Evolutionary conservation across 805 yeast genomes (phyloP).

Genomic region (Candida incommunis): DNA sequence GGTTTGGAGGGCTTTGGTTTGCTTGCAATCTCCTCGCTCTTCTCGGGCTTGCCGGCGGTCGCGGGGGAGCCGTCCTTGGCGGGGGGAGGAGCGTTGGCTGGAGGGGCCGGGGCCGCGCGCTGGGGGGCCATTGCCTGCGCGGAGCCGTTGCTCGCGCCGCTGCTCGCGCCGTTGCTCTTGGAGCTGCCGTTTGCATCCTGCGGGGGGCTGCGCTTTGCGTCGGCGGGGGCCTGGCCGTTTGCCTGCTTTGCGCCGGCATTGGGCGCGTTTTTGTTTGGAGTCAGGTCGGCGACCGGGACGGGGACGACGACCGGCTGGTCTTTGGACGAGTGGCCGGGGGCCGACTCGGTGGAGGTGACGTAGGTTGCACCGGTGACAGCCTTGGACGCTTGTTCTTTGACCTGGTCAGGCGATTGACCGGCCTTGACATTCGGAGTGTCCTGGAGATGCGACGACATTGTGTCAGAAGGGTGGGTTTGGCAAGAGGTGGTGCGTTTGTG

Average conservation of each 20-base stretch:
- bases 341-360: constrained; percentile 14
- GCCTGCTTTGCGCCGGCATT: constrained; percentile 12
- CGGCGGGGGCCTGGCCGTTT: neutral
- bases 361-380: constrained; percentile 11
- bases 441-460: neutral
- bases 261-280: constrained; percentile 13
- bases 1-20: constrained; percentile 17
- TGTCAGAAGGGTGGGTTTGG: neutral
- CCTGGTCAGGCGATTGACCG: constrained; percentile 1
- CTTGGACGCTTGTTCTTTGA: constrained; percentile 3
- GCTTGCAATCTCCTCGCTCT: constrained; percentile 8
- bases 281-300: constrained; percentile 15
- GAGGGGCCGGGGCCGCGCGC: constrained; percentile 1
- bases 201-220: neutral
- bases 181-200: neutral
- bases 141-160: neutral
- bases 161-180: neutral
- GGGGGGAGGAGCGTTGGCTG: neutral
- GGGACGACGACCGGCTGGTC: constrained; percentile 18
- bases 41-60: constrained; percentile 4
- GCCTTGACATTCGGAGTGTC: neutral
- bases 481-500: too few relatives aligned
- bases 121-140: neutral
- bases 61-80: neutral
- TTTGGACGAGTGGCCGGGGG: constrained; percentile 13